Percentiles rank a stretch among this genome's conserved stretches.
Conservation (phyloP, 192 early-diverging fungal genomes). For the Podila clonocystis region DNA sequence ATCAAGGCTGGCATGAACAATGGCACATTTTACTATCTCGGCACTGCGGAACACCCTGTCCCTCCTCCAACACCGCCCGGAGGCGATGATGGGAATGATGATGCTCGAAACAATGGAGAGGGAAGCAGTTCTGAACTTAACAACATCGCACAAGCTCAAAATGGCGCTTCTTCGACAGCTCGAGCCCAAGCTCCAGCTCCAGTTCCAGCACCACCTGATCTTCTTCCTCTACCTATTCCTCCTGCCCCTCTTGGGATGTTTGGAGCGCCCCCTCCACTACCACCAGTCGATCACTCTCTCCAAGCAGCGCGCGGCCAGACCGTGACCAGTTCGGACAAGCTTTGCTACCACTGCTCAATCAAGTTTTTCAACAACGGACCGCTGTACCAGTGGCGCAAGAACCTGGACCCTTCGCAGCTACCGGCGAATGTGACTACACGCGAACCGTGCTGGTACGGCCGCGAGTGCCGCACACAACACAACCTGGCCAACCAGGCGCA, state of each 20-base stretch:
- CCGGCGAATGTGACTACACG: constrained; percentile 5
- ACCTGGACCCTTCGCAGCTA: constrained; percentile 5
- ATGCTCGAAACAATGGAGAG: background rate
- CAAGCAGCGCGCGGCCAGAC: background rate
- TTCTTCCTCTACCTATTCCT: too few relatives aligned
- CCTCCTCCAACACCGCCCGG: background rate
- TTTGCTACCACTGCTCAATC: constrained; percentile 9
- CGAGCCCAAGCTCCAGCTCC: background rate
- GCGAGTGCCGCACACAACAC: constrained; percentile 40
- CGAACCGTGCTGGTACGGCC: constrained; percentile 33
- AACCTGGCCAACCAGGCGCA: constrained; percentile 5
- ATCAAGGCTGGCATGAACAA: constrained; percentile 29
- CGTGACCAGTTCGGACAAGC: constrained; percentile 13
- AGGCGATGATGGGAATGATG: background rate
- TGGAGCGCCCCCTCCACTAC: background rate
- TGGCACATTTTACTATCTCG: constrained; percentile 16
- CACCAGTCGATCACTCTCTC: background rate
- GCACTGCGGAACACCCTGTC: background rate
- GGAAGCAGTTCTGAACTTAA: background rate
- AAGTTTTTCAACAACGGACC: constrained; percentile 32
- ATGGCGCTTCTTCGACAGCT: too few relatives aligned
- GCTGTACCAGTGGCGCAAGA: constrained; percentile 38
- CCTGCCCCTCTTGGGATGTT: too few relatives aligned
- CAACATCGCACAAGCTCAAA: background rate
- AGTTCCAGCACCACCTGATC: background rate